Evolutionary conservation across 2,329 filamentous ascomycete species (phyloP), one percentile per base, ranked within the genome.

Genomic region (Chaetomium strumarium): DNA sequence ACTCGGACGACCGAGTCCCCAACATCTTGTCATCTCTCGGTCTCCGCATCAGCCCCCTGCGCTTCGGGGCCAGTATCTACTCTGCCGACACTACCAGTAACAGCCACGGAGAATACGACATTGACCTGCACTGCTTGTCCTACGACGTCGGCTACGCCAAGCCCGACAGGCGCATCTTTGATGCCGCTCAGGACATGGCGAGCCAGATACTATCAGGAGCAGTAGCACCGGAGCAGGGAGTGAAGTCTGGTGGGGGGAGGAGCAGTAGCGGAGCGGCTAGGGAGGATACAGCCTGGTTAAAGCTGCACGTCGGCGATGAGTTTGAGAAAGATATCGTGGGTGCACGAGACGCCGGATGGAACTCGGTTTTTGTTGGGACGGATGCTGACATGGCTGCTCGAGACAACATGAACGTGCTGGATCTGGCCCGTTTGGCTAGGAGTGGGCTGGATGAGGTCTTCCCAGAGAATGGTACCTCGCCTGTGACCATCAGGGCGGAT

Each of bases 141-240:
- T 86, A 85, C 57, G 80, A 85, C 59, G 76, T 80, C 5, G 82
- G 81, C 0, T 63, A 68, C 20, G 78, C 80, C 58, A 86, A 86
- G 63, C 83, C 83, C 0, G 70, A 81, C 48, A 57, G 53, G 9
- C 58, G 63, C 2, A 83, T 86, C 2, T 86, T 85, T 55, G 64
- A 70, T 1, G 75, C 79, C 0, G 82, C 80, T 0, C 70, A 74
- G 41, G 57, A 63, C 1, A 67, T 80, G 69, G 56, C 59, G 14
- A 16, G 30, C 2, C 33, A 47, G n/a, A 12, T 57, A 36, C 14
- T 44, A 24, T 7, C 24, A 1, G 20, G 24, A 34, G 8, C 14
- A 5, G 13, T 6, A n/a, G 12, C 14, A 10, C 33, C n/a, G n/a
- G n/a, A 34, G 33, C 5, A 14, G 12, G 33, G 9, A 39, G 37